phyloP scores from a whole-genome alignment of 225 moss, liverwort and hornwort species.

The Takakia lepidozioides region DNA sequence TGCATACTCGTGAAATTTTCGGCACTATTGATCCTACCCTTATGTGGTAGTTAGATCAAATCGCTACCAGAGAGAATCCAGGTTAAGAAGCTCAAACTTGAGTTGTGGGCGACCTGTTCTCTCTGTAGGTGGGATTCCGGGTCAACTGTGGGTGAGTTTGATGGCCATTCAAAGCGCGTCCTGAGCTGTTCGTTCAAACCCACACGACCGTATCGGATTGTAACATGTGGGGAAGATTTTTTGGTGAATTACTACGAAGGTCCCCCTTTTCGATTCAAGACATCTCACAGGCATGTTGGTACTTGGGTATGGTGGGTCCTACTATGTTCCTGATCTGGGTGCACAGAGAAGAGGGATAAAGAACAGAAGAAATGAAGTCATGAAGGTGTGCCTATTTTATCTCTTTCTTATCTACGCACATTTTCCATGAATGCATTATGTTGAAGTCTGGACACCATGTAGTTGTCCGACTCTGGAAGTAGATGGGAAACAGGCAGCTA shows the following conservation, averaged over 20 bases:
- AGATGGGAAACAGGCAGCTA: too few species aligned
- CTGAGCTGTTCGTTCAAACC: conserved; percentile 92
- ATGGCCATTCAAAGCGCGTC: conserved; percentile 92
- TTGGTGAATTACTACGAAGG: conserved; percentile 93
- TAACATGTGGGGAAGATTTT: conserved; percentile 90
- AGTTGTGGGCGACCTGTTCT: too few species aligned
- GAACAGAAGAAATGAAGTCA: not conserved
- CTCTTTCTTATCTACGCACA: too few species aligned
- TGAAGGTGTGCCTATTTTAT: not conserved
- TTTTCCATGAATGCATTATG: too few species aligned
- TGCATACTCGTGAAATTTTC: too few species aligned
- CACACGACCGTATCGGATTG: conserved; percentile 73
- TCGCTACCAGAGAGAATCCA: too few species aligned
- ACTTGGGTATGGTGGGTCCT: conserved; percentile 22
- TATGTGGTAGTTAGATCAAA: too few species aligned
- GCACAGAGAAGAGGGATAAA: conserved; percentile 9
- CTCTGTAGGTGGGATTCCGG: conserved; percentile 93
- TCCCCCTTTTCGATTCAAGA: conserved; percentile 93
- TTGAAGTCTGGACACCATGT: too few species aligned
- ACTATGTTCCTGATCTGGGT: too few species aligned
- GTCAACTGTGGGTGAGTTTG: conserved; percentile 88
- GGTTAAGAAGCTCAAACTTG: conserved; percentile 1
- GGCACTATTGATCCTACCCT: too few species aligned
- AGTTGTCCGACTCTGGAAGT: too few species aligned
- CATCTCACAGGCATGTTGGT: conserved; percentile 74